Base-by-base conservation (phyloP, 495 filamentous ascomycete genomes). In the Cenococcum geophilum region DNA sequence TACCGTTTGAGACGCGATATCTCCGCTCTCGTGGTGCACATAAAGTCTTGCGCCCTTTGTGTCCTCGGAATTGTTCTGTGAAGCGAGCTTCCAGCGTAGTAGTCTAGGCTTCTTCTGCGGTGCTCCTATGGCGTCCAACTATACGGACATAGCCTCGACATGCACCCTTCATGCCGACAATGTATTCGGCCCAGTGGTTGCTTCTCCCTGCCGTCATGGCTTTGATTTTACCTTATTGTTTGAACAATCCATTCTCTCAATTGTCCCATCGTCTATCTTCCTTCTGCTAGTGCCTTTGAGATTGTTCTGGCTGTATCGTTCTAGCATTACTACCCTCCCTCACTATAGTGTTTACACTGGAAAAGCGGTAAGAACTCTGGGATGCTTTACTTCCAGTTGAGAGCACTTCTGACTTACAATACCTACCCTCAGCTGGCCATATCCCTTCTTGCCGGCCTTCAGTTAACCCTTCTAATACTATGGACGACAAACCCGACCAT, bases 201-300 rank as follows among this genome's bases (percentile, higher is more conserved):
- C 10, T 23, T 20, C 49, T 52, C 6, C 8, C 25, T 84, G 66
- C 58, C 66, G 66, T 18, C 58, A 59, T 42, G 66, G 66, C 0
- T 69, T 69, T 45, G 66, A 69, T 25, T 69, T 69, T 54, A 69
- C 66, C 1, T 34, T 69, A 4, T 37, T 66, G 10, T 69, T 69
- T 40, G 63, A 66, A 75, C 75, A 57, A 73, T 72, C 52, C 81
- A 60, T 87, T 67, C 83, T 88, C 56, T 87, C 86, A 65, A 83
- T 82, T 52, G 49, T 8, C 10, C 49, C 49, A 16, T 52, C 49
- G 49, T 52, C 49, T 32, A 52, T 52, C 49, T 52, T 52, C 22
- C 49, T 52, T 52, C 25, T 52, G 49, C 49, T 52, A 16, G 49
- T 52, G 49, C 49, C 49, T 23, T 52, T 52, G 22, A 25, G 49